Base-by-base conservation (phyloP, 768 basidiomycete genomes). In the Lyophyllum decastes region DNA sequence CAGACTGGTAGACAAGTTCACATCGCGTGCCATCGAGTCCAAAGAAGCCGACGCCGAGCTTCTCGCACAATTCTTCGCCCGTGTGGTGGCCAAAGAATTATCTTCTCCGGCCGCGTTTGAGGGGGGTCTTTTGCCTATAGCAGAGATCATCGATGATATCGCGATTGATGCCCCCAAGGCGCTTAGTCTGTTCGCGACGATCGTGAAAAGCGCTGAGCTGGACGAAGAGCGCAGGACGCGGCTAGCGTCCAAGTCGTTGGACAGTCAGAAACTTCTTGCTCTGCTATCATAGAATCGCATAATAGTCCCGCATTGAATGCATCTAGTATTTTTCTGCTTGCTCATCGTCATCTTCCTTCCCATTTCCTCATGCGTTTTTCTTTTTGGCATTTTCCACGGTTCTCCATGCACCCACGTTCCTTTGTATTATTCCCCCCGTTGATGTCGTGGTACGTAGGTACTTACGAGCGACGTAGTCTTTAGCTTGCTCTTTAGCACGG, bases 91-190 rank as follows among this genome's bases (percentile, higher is more conserved):
- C 43, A 90, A 88, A 74, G 78, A 76, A 41, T 74, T 88, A 27
- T 85, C 87, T 61, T 77, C 84, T 0, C 49, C 78, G 4, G 82
- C 80, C 4, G 71, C 82, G 2, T 87, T 97, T 70, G 88, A 93
- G 73, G 81, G 87, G 57, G 92, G 93, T 14, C 86, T 96, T 70
- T 68, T 68, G 46, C 79, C 82, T 0, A 79, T 85, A 50, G 85
- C 88, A 25, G 92, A 94, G 72, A 73, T 87, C 54, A 80, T 98
- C 65, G 93, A 94, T 65, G 95, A 98, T 68, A 83, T 95, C 57
- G 87, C 89, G 27, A 88, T 95, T 64, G 95, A 98, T 70, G 90
- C 90, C 46, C 95, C 96, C 9, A 88, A 88, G 66, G 96, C 94
- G 0, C 88, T 89, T 76, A 71, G 80, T 43, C 83, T 87, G 57